phyloP scores from a whole-genome alignment of 2,329 filamentous ascomycete genomes.

The Exophiala bonariae region DNA sequence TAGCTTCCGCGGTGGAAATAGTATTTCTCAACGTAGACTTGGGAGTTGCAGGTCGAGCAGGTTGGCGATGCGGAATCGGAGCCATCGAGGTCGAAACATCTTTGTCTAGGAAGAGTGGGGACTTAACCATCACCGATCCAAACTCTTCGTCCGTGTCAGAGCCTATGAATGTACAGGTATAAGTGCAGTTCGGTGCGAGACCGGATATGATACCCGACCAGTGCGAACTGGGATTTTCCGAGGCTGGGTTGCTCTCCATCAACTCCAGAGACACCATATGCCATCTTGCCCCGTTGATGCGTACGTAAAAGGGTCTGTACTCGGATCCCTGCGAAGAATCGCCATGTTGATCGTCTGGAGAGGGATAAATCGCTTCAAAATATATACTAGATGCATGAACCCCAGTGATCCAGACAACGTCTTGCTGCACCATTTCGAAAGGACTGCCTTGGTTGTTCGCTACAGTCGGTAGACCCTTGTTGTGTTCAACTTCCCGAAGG shows the following conservation, averaged over 20 bases:
- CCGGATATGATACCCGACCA: slow-evolving; percentile 66
- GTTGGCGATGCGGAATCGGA: slow-evolving; percentile 54
- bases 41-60: slow-evolving; percentile 63
- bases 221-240: slow-evolving; percentile 44
- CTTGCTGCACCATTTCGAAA: slow-evolving; percentile 38
- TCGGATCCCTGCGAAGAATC: slow-evolving; percentile 30
- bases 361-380: slow-evolving; percentile 46
- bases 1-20: slow-evolving; percentile 61
- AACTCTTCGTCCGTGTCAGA: slow-evolving; percentile 58
- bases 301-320: slow-evolving; percentile 63
- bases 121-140: slow-evolving; percentile 62
- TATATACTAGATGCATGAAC: slow-evolving; percentile 48
- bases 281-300: slow-evolving; percentile 66
- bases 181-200: slow-evolving; percentile 64
- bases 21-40: slow-evolving; percentile 66
- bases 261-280: slow-evolving; percentile 58
- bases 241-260: slow-evolving; percentile 44
- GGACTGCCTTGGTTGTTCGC: slow-evolving; percentile 20
- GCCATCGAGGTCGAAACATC: slow-evolving; percentile 54
- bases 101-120: slow-evolving; percentile 57
- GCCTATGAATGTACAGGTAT: slow-evolving; percentile 63
- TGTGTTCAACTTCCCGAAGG: slow-evolving; percentile 86
- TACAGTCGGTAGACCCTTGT: slow-evolving; percentile 44
- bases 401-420: slow-evolving; percentile 48
- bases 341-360: slow-evolving; percentile 31